These are phyloP conservation scores for Colletotrichum tropicale DNA, from an alignment of 2,329 filamentous ascomycete genomes.

Conservation along the genomic window DNA sequence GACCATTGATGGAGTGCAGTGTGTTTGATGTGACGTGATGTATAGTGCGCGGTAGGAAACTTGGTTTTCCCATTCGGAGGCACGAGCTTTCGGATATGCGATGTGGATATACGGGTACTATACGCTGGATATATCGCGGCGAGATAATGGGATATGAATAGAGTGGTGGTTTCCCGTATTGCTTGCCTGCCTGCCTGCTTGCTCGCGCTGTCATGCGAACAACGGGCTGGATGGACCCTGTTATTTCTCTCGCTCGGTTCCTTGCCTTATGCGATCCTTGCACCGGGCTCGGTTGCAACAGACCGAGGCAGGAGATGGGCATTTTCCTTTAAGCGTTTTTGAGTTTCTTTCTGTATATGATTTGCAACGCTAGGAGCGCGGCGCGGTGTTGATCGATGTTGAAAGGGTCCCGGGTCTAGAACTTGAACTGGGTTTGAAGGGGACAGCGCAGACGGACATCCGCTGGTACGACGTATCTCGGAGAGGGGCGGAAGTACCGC, in stretches of 20 bases:
- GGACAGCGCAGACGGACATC: neutral
- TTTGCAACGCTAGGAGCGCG: neutral
- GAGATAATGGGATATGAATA: neutral
- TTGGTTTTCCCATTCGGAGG: neutral
- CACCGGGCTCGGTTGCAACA: slow-evolving; percentile 1
- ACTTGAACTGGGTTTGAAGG: neutral
- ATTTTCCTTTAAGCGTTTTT: neutral
- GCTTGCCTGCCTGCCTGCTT: neutral
- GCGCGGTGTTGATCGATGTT: neutral
- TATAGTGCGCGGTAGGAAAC: neutral
- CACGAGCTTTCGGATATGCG: neutral
- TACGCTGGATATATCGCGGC: neutral
- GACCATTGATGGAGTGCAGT: neutral
- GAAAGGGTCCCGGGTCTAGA: neutral
- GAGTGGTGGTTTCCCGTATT: neutral
- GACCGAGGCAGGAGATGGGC: neutral
- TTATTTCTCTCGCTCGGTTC: neutral
- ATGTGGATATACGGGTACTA: neutral
- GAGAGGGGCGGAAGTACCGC: neutral
- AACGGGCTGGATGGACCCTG: neutral
- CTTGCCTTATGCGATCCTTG: neutral
- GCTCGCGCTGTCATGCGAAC: neutral
- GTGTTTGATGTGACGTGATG: neutral
- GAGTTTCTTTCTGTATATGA: neutral
- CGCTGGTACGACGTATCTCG: neutral